Evolutionary conservation across 257 asterid genomes (phyloP), one percentile per base, ranked within the genome.

Genomic region (Oldenlandia corymbosa): DNA sequence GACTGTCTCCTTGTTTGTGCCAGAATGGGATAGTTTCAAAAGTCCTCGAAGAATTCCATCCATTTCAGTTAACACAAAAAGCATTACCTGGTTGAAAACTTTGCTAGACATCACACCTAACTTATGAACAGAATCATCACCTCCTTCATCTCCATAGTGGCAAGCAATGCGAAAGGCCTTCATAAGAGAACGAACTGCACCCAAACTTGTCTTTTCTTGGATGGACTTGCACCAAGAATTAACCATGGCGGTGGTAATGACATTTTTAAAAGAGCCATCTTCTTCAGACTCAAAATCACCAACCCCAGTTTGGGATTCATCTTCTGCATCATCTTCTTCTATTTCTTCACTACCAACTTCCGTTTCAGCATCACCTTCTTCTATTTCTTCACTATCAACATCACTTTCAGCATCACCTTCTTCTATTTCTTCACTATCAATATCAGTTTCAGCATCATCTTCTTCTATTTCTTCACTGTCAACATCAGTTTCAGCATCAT

Each of bases 111-210:
- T 87, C 49, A 77, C 78, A 65, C 84, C 81, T 65, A 83, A 83
- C 75, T 80, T 84, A 34, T 79, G 67, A 1, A 77, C 58, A 13
- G 87, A 68, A 67, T 93, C 94, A 69, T 78, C 84, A 18, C 78
- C 91, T 73, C 61, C 71, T 43, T 93, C 99, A 73, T 93, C 99
- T 10, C 96, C 97, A 68, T 85, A 93, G 73, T 90, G 96, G 65
- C 97, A 90, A 70, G 97, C 97, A 74, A 82, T 68, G 41, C 95
- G 85, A 68, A 78, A 93, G 65, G 94, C 99, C 72, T 83, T 85
- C 79, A 84, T 64, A 48, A 93, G 84, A 47, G 97, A 88, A 37
- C 92, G 93, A 32, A 90, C 82, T 10, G 94, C 85, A 28, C 85
- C 86, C 43, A 91, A 31, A 74, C 83, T 87, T 34, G 82, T 69